Base-by-base conservation (phyloP, 2,329 filamentous ascomycete genomes). In the Fusarium piperis region DNA sequence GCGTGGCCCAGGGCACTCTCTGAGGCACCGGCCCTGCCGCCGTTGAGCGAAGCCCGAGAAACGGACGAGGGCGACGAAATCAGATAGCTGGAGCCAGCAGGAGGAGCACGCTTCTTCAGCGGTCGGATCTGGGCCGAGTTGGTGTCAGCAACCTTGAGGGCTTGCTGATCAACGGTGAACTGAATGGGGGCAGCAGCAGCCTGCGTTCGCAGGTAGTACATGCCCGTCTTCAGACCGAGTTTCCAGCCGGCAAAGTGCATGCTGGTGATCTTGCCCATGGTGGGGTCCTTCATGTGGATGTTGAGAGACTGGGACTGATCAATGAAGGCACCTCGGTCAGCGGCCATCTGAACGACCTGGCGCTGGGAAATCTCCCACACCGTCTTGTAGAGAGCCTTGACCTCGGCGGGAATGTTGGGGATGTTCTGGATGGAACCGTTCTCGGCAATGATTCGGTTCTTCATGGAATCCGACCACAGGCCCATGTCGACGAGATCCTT, bases 191-290 rank as follows among this genome's bases (percentile, higher is more conserved):
- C 94, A 18, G 95, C 95, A 36, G 96, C 96, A 71, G 96, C 96
- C 91, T 97, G 96, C 53, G 96, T 99, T 78, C 96, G 94, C 77
- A 99, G 91, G 85, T 99, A 99, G 91, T 99, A 99, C 96, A 99
- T 98, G 86, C 96, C 96, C 36, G 96, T 99, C 92, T 99, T 99
- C 76, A 99, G 90, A 79, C 96, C 96, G 74, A 98, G 91, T 89
- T 98, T 99, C 96, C 96, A 99, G 77, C 96, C 96, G 55, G 96
- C 90, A 80, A 99, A 99, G 87, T 99, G 96, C 96, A 99, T 99
- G 82, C 93, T 96, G 67, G 96, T 99, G 83, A 99, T 97, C 89
- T 99, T 99, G 85, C 96, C 96, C 95, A 99, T 98, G 58, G 95
- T 97, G 44, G 96, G 96, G 79, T 98, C 95, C 84, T 97, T 97